Percentiles rank a stretch among this genome's conserved stretches.
Conservation (phyloP, 1,284 basidiomycete genomes). For the Clitocybe nebularis region DNA sequence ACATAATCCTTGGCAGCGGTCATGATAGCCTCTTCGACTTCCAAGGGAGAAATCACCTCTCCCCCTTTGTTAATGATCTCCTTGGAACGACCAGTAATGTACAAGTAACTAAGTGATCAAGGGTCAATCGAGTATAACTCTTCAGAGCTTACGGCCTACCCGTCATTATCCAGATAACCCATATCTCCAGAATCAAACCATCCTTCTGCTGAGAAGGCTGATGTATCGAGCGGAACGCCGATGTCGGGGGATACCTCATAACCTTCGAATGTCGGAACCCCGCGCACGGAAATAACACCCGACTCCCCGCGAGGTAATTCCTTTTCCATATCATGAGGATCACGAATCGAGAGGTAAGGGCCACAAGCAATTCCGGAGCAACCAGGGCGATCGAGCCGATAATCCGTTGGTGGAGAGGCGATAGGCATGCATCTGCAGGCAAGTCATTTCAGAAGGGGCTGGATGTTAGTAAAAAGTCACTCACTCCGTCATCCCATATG, state of each 20-base stretch:
- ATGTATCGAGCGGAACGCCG: slow-evolving; percentile 36
- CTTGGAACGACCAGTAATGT: slow-evolving; percentile 56
- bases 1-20: slow-evolving; percentile 36
- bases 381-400: slow-evolving; percentile 41
- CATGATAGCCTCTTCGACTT: slow-evolving; percentile 47
- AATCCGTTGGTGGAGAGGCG: slow-evolving; percentile 38
- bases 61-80: slow-evolving; percentile 63
- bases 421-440: slow-evolving; percentile 44
- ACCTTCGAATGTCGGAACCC: slow-evolving; percentile 41
- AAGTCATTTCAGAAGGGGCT: not conserved
- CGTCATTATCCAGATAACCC: slow-evolving; percentile 56
- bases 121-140: not conserved
- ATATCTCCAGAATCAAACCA: slow-evolving; percentile 64
- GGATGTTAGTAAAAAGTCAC: slow-evolving; percentile 14
- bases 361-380: slow-evolving; percentile 45
- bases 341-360: slow-evolving; percentile 41
- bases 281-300: slow-evolving; percentile 42
- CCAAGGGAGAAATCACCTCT: slow-evolving; percentile 66
- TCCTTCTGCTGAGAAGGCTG: slow-evolving; percentile 39
- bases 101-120: slow-evolving; percentile 37
- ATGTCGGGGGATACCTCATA: slow-evolving; percentile 36
- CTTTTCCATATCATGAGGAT: slow-evolving; percentile 33
- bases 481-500: slow-evolving; percentile 47
- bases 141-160: slow-evolving; percentile 22
- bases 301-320: slow-evolving; percentile 30